Percentiles rank a stretch among this genome's conserved stretches.
Evolutionary conservation across 129 eudicot genomes (phyloP).

Genomic region (Apium graveolens): DNA sequence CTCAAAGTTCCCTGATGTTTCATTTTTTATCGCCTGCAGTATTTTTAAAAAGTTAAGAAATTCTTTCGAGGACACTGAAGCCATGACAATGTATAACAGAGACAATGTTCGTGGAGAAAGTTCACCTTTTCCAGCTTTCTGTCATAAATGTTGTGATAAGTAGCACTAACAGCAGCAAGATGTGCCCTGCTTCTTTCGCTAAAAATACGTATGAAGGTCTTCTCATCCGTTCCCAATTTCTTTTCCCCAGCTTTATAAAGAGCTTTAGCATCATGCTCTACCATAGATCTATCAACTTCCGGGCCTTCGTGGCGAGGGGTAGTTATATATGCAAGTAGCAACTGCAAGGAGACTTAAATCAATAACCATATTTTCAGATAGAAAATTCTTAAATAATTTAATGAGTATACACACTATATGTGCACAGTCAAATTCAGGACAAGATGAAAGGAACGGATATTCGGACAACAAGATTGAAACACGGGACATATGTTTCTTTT

Average conservation of each 20-base stretch:
- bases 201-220: slow-evolving; percentile 57
- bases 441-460: neutral
- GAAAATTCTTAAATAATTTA: neutral
- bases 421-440: neutral
- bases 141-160: slow-evolving; percentile 62
- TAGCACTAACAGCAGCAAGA: slow-evolving; percentile 56
- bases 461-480: neutral
- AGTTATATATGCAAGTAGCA: slow-evolving; percentile 65
- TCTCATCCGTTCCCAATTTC: slow-evolving; percentile 82
- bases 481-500: too few relatives aligned
- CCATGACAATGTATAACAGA: neutral
- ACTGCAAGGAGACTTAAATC: slow-evolving; percentile 25
- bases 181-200: slow-evolving; percentile 75
- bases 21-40: slow-evolving; percentile 75
- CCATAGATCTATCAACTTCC: slow-evolving; percentile 66
- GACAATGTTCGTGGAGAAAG: neutral
- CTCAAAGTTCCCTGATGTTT: slow-evolving; percentile 79
- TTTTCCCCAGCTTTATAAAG: slow-evolving; percentile 91
- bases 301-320: slow-evolving; percentile 70
- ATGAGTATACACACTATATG: neutral
- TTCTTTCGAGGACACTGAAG: neutral
- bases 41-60: neutral
- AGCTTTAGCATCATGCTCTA: slow-evolving; percentile 71
- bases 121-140: slow-evolving; percentile 65
- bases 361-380: neutral